Conservation (phyloP, 169 alveolate genomes). For the Cryptosporidium viatorum region DNA sequence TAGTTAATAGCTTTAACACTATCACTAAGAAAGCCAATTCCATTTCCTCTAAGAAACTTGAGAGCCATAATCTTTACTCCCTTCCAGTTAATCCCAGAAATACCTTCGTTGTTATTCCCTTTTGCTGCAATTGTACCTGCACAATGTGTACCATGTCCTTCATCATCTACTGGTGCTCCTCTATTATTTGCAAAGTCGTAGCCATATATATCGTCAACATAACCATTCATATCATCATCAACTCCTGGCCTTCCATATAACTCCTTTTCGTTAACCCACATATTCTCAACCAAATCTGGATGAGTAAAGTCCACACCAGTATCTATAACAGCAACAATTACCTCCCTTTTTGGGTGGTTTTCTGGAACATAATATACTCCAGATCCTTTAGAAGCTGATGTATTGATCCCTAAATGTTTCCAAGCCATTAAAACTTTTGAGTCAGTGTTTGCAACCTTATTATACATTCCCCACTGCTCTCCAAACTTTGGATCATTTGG, state of each 20-base stretch:
- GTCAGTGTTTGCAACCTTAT: constrained; percentile 59
- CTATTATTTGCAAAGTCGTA: constrained; percentile 79
- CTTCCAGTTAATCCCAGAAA: constrained; percentile 74
- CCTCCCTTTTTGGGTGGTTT: constrained; percentile 76
- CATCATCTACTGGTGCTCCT: constrained; percentile 82
- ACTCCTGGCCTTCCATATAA: constrained; percentile 82
- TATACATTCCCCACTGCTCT: constrained; percentile 68
- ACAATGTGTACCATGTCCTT: constrained; percentile 84
- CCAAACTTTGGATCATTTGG: constrained; percentile 67
- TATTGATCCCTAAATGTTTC: constrained; percentile 62
- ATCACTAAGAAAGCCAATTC: constrained; percentile 81
- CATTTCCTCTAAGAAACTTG: constrained; percentile 78
- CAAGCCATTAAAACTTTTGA: constrained; percentile 73
- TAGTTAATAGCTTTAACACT: constrained; percentile 81
- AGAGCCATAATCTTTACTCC: constrained; percentile 76
- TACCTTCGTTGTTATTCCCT: constrained; percentile 78
- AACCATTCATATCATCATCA: constrained; percentile 83
- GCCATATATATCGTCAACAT: constrained; percentile 84
- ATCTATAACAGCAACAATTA: constrained; percentile 85
- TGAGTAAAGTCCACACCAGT: constrained; percentile 88
- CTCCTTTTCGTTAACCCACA: constrained; percentile 84
- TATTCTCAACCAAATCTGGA: constrained; percentile 83
- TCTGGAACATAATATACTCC: constrained; percentile 32
- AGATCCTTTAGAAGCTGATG: background rate
- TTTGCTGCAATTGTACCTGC: constrained; percentile 85